These are phyloP conservation scores for Naumovozyma baii DNA, from an alignment of 805 yeast species.

Conservation along the genomic window DNA sequence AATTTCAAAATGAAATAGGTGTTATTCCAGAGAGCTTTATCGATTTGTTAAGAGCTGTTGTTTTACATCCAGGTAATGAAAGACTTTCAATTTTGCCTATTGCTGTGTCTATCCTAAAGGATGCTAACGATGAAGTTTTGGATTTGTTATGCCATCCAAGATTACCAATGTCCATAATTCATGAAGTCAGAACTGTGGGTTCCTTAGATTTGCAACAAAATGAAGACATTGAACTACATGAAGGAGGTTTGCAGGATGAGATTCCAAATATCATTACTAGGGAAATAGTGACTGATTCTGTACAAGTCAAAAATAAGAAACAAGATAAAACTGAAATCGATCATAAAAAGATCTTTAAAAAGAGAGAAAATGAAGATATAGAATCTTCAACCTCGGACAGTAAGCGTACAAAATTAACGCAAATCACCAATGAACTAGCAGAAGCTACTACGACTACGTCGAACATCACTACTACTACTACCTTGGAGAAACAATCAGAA, in stretches of 20 bases:
- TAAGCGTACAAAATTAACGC: conserved; percentile 1
- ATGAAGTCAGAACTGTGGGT: conserved; percentile 17
- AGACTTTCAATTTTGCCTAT: conserved; percentile 64
- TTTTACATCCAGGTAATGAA: conserved; percentile 59
- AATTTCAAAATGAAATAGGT: conserved; percentile 23
- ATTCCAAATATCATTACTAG: neutral
- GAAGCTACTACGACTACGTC: conserved; percentile 1
- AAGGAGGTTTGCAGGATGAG: conserved; percentile 1
- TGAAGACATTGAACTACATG: conserved; percentile 1
- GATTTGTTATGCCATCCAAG: conserved; percentile 66
- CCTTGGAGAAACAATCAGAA: neutral
- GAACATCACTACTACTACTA: no score
- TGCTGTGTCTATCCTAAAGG: conserved; percentile 41
- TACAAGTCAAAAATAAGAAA: neutral
- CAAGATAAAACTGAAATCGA: conserved; percentile 2
- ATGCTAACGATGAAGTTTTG: conserved; percentile 38
- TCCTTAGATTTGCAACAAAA: conserved; percentile 4
- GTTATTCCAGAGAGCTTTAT: conserved; percentile 19
- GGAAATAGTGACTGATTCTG: neutral
- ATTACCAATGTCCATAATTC: conserved; percentile 43
- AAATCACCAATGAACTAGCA: conserved; percentile 5
- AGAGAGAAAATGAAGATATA: conserved; percentile 4
- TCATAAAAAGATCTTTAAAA: conserved; percentile 9
- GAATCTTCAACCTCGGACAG: conserved; percentile 1
- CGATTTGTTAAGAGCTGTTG: conserved; percentile 43